phyloP scores from a whole-genome alignment of 2,329 filamentous ascomycete genomes.

The Thelonectria blattea region DNA sequence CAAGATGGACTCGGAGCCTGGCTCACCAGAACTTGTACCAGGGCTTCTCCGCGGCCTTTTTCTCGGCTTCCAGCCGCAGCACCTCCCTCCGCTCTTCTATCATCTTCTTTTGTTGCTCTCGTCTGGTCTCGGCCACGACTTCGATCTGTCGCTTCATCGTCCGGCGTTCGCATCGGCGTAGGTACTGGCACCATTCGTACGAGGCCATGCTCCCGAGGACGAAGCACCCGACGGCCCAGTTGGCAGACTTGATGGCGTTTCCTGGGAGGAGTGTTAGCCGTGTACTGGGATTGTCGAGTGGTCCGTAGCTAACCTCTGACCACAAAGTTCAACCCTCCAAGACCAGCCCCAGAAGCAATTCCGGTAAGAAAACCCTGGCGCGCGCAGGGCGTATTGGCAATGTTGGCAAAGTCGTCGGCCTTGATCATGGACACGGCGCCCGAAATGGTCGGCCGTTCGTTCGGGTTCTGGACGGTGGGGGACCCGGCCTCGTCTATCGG shows the following conservation, averaged over 20 bases:
- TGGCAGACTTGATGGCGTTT: constrained; percentile 62
- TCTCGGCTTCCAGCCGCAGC: constrained; percentile 41
- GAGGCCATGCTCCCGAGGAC: constrained; percentile 70
- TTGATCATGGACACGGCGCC: constrained; percentile 73
- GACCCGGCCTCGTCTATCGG: constrained; percentile 39
- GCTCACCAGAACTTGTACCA: constrained; percentile 65
- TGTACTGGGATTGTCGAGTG: background rate
- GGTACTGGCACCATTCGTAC: constrained; percentile 85
- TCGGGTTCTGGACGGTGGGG: constrained; percentile 28
- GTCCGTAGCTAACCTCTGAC: constrained; percentile 67
- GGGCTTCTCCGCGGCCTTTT: constrained; percentile 46
- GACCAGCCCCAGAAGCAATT: constrained; percentile 77
- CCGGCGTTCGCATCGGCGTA: constrained; percentile 74
- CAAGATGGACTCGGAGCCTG: background rate
- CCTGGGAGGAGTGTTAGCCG: constrained; percentile 36
- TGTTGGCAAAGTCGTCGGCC: constrained; percentile 69
- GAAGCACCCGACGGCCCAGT: constrained; percentile 86
- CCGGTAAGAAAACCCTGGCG: constrained; percentile 83
- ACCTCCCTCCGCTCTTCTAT: constrained; percentile 49
- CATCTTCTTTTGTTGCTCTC: constrained; percentile 52
- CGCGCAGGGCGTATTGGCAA: constrained; percentile 84
- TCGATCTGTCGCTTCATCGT: constrained; percentile 88
- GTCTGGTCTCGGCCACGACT: constrained; percentile 59
- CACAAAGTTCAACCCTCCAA: constrained; percentile 77
- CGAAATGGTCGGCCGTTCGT: constrained; percentile 48